phyloP scores from a whole-genome alignment of 306 rosid genomes.

The Senna tora region DNA sequence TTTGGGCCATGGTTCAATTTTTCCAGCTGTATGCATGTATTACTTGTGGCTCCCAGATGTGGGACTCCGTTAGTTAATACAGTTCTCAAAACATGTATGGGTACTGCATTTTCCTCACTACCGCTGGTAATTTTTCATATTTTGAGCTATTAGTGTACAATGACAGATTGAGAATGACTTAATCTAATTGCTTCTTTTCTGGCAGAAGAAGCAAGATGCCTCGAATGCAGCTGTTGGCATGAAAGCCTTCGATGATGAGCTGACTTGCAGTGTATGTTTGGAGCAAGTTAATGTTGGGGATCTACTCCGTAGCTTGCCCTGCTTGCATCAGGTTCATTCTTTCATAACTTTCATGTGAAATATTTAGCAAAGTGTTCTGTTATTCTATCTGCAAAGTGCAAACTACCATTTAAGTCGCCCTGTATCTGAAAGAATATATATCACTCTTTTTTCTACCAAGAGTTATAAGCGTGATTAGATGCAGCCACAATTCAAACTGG shows the following conservation, averaged over 20 bases:
- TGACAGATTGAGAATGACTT: constrained; percentile 15
- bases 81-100: too few relatives aligned
- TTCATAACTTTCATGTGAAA: background rate
- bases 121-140: too few relatives aligned
- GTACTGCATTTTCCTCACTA: too few relatives aligned
- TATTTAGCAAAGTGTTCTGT: background rate
- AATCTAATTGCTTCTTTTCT: constrained; percentile 14
- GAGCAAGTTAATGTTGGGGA: constrained; percentile 93
- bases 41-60: too few relatives aligned
- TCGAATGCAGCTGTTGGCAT: constrained; percentile 53
- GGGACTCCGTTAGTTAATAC: too few relatives aligned
- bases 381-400: too few relatives aligned
- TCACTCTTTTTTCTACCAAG: too few relatives aligned
- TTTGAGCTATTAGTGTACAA: too few relatives aligned
- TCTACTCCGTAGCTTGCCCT: constrained; percentile 92
- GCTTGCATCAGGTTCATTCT: constrained; percentile 83
- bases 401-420: background rate
- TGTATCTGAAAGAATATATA: background rate
- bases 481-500: background rate
- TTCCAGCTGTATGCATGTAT: background rate
- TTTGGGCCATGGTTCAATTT: too few relatives aligned
- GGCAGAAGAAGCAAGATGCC: constrained; percentile 67
- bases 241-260: constrained; percentile 78
- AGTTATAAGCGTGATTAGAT: too few relatives aligned
- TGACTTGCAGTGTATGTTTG: constrained; percentile 96